Percentiles rank a stretch among this genome's conserved stretches.
These are phyloP conservation scores for Hydnum rufescens DNA, from an alignment of 768 basidiomycete genomes.

Conservation along the genomic window DNA sequence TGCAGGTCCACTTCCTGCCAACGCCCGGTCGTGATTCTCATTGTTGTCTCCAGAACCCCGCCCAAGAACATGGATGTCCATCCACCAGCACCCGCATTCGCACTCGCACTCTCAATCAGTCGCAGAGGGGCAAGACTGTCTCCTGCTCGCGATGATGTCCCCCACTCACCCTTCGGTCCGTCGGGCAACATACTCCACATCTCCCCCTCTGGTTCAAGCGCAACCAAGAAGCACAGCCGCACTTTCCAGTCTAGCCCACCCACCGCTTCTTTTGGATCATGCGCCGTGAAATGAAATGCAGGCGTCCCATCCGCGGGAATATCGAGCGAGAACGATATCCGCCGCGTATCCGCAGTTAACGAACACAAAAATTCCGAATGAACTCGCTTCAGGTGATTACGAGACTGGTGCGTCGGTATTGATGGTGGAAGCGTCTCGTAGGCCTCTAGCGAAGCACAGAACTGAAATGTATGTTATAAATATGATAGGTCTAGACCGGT, in stretches of 20 bases:
- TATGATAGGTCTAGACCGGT: background rate
- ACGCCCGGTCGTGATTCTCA: slow-evolving; percentile 10
- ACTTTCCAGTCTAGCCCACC: slow-evolving; percentile 85
- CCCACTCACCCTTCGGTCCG: slow-evolving; percentile 51
- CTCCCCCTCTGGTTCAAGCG: slow-evolving; percentile 31
- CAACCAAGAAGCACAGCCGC: slow-evolving; percentile 66
- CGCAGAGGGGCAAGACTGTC: slow-evolving; percentile 40
- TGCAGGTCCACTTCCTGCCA: slow-evolving; percentile 57
- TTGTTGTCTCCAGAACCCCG: background rate
- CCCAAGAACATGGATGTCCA: slow-evolving; percentile 27
- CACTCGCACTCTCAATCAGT: slow-evolving; percentile 17
- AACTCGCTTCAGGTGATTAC: slow-evolving; percentile 27
- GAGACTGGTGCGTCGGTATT: slow-evolving; percentile 23
- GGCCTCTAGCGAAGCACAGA: slow-evolving; percentile 76
- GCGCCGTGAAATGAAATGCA: slow-evolving; percentile 36
- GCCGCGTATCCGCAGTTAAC: slow-evolving; percentile 47
- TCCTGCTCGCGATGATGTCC: slow-evolving; percentile 41
- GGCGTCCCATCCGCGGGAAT: slow-evolving; percentile 87
- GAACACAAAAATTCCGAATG: slow-evolving; percentile 77
- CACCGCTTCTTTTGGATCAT: slow-evolving; percentile 23
- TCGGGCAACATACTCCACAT: slow-evolving; percentile 35
- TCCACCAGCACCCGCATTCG: slow-evolving; percentile 7
- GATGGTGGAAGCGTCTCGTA: slow-evolving; percentile 63
- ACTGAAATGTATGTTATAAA: slow-evolving; percentile 22
- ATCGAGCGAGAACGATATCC: slow-evolving; percentile 74